phyloP scores from a whole-genome alignment of 352 stramenopile species.

The Elongisporangium senticosum region DNA sequence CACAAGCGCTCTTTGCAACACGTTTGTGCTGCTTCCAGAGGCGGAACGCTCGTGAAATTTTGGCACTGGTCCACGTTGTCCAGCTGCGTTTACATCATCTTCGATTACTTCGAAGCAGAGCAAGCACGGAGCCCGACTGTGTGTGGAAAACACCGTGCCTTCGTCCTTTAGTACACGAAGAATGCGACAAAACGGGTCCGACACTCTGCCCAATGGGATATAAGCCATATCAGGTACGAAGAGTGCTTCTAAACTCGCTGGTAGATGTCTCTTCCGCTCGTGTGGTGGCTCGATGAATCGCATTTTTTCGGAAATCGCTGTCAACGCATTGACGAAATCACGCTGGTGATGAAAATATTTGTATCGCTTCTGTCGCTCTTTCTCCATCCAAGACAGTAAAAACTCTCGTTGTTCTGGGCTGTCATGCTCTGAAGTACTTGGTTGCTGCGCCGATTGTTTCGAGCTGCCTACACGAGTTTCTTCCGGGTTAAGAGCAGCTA shows the following conservation, averaged over 20 bases:
- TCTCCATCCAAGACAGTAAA: slow-evolving; percentile 72
- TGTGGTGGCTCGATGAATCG: slow-evolving; percentile 49
- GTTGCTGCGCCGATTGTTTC: neutral
- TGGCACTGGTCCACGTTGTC: slow-evolving; percentile 24
- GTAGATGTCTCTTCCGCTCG: slow-evolving; percentile 61
- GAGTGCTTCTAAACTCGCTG: slow-evolving; percentile 33
- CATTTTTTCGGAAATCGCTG: slow-evolving; percentile 75
- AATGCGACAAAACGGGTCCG: slow-evolving; percentile 64
- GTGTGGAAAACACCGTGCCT: slow-evolving; percentile 80
- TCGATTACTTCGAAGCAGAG: slow-evolving; percentile 78
- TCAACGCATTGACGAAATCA: slow-evolving; percentile 63
- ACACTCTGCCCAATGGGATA: slow-evolving; percentile 63
- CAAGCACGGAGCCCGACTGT: slow-evolving; percentile 64
- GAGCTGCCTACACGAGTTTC: neutral
- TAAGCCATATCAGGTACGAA: slow-evolving; percentile 68
- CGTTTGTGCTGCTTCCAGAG: neutral
- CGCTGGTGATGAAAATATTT: slow-evolving; percentile 78
- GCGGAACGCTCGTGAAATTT: slow-evolving; percentile 2
- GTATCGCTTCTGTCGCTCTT: slow-evolving; percentile 71
- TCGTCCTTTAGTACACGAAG: slow-evolving; percentile 59
- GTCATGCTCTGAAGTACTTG: slow-evolving; percentile 3
- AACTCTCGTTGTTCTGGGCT: slow-evolving; percentile 35
- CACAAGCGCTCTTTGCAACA: neutral
- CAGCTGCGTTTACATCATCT: slow-evolving; percentile 58
- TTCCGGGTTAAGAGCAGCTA: slow-evolving; percentile 1